A percentile compares a stretch with the other conserved stretches of the same genome.
phyloP scores from a whole-genome alignment of 2,329 filamentous ascomycete genomes.

The Aureobasidium namibiae region DNA sequence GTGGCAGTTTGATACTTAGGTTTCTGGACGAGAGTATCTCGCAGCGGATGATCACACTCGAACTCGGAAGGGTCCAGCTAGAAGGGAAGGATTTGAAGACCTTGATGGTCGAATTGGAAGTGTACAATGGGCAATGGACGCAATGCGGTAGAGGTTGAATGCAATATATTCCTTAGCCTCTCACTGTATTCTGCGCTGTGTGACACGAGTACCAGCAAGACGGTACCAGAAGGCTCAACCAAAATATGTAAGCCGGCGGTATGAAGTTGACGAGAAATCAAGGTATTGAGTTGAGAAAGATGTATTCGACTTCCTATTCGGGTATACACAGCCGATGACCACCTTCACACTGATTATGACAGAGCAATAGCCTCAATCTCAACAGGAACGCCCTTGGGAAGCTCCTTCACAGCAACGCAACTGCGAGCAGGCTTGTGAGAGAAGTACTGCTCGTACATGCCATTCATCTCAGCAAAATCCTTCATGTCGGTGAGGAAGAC shows the following conservation, averaged over 20 bases:
- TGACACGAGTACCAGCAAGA: neutral
- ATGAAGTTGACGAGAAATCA: too few species aligned
- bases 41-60: too few species aligned
- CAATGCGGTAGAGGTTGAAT: neutral
- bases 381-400: constrained; percentile 77
- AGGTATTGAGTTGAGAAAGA: neutral
- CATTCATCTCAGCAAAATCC: constrained; percentile 81
- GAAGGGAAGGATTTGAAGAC: neutral
- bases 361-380: constrained; percentile 85
- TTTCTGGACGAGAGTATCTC: too few species aligned
- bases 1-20: constrained; percentile 30
- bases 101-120: neutral
- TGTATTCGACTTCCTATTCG: constrained; percentile 9
- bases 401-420: constrained; percentile 82
- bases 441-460: constrained; percentile 68
- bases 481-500: constrained; percentile 90
- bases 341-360: neutral
- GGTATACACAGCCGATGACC: constrained; percentile 6
- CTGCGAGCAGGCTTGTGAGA: constrained; percentile 75
- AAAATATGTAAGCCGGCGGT: too few species aligned
- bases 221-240: neutral
- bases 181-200: neutral
- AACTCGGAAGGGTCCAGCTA: too few species aligned
- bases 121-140: neutral
- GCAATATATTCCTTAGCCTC: neutral